Percentiles rank a stretch among this genome's conserved stretches.
Evolutionary conservation across 495 filamentous ascomycete genomes (phyloP).

Genomic region (Margaritispora aquatica): DNA sequence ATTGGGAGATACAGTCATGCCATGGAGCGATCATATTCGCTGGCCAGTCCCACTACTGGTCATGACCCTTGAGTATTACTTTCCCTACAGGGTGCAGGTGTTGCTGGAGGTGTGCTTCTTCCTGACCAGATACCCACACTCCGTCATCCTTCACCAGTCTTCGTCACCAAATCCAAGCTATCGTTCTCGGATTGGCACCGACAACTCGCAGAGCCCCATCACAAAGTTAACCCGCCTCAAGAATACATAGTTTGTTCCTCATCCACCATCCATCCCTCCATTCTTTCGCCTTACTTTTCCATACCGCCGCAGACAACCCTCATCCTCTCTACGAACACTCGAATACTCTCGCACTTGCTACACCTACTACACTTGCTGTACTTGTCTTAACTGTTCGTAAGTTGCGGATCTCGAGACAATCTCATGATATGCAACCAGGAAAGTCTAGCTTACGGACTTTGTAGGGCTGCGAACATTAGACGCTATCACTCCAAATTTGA

Average conservation of each 20-base stretch:
- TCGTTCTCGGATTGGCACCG: slow-evolving; percentile 3
- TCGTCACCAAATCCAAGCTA: background rate
- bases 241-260: slow-evolving; percentile 21
- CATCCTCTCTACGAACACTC: background rate
- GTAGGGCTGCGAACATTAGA: slow-evolving; percentile 22
- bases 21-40: background rate
- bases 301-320: slow-evolving; percentile 8
- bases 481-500: slow-evolving; percentile 4
- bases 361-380: too few relatives aligned
- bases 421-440: background rate
- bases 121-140: too few relatives aligned
- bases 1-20: background rate
- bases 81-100: background rate
- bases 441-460: slow-evolving; percentile 8
- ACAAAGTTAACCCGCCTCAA: slow-evolving; percentile 6
- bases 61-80: background rate
- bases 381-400: slow-evolving; percentile 4
- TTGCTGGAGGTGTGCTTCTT: background rate
- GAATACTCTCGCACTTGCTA: too few relatives aligned
- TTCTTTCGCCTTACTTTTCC: slow-evolving; percentile 22
- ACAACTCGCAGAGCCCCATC: slow-evolving; percentile 17
- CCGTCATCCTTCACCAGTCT: slow-evolving; percentile 7
- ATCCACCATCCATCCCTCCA: slow-evolving; percentile 14
- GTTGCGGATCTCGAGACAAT: slow-evolving; percentile 5
- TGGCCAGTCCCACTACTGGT: background rate